These are phyloP conservation scores for Schwanniomyces sp. DNA, from an alignment of 805 yeast genomes.

Conservation along the genomic window DNA sequence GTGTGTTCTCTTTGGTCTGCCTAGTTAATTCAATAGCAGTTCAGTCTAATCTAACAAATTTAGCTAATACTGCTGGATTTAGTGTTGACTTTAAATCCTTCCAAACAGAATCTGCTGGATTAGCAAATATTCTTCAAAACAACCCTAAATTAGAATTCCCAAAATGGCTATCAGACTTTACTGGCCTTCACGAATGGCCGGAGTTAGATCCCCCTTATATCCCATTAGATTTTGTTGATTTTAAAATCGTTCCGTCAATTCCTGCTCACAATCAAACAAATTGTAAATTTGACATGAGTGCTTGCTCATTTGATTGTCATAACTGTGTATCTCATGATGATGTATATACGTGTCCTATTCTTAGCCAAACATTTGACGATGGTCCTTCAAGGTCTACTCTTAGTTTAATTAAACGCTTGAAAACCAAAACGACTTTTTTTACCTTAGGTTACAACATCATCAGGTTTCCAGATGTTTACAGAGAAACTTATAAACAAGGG, in stretches of 20 bases:
- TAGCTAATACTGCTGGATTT: neutral
- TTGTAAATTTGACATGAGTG: conserved; percentile 50
- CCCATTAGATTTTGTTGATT: conserved; percentile 69
- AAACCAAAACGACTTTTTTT: conserved; percentile 70
- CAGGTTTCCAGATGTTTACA: conserved; percentile 71
- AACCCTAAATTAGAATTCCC: conserved; percentile 57
- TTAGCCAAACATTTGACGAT: conserved; percentile 92
- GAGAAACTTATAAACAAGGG: conserved; percentile 54
- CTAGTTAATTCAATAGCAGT: neutral
- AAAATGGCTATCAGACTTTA: conserved; percentile 70
- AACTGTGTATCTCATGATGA: conserved; percentile 78
- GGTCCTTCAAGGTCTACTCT: conserved; percentile 83
- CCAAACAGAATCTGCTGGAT: neutral
- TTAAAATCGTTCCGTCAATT: conserved; percentile 48
- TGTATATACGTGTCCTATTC: conserved; percentile 65
- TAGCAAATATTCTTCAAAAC: neutral
- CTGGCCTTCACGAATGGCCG: conserved; percentile 83
- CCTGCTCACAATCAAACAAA: conserved; percentile 54
- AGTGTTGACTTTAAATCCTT: neutral
- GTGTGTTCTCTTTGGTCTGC: neutral
- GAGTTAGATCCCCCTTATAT: conserved; percentile 85
- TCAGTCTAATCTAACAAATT: neutral
- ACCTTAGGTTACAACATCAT: conserved; percentile 82
- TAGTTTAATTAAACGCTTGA: conserved; percentile 53
- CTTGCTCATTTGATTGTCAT: conserved; percentile 84